phyloP scores from a whole-genome alignment of 2,329 filamentous ascomycete species.

The Monosporascus sp. region DNA sequence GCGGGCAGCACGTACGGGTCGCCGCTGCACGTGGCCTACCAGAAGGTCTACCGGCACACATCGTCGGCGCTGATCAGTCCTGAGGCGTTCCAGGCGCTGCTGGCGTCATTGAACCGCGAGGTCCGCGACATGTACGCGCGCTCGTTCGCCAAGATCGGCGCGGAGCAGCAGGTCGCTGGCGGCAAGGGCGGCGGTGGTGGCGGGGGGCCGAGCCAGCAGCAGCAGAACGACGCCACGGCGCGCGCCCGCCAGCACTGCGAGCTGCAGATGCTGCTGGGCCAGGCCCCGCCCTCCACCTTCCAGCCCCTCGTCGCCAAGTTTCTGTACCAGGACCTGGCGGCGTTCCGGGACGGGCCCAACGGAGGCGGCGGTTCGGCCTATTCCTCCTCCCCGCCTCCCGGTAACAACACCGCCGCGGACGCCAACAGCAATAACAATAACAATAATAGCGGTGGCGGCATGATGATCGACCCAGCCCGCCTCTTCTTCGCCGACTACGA shows the following conservation, averaged over 20 bases:
- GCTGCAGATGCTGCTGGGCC: slow-evolving; percentile 45
- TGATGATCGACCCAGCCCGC: slow-evolving; percentile 56
- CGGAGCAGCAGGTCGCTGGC: slow-evolving; percentile 30
- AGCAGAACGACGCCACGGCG: slow-evolving; percentile 35
- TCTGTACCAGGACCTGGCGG: slow-evolving; percentile 53
- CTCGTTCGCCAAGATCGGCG: slow-evolving; percentile 38
- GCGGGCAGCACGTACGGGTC: slow-evolving; percentile 7
- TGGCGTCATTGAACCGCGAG: slow-evolving; percentile 43
- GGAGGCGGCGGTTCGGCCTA: background rate
- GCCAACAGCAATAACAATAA: background rate
- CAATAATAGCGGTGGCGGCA: background rate
- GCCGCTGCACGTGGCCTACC: slow-evolving; percentile 52
- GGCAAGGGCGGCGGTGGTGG: background rate
- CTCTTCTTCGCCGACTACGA: slow-evolving; percentile 70
- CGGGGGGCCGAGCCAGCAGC: slow-evolving; percentile 31
- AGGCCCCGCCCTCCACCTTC: slow-evolving; percentile 41
- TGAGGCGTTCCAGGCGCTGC: slow-evolving; percentile 56
- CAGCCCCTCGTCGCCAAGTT: slow-evolving; percentile 57
- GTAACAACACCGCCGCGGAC: background rate
- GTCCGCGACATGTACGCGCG: slow-evolving; percentile 46
- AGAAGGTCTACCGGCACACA: slow-evolving; percentile 46
- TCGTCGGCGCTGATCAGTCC: slow-evolving; percentile 51
- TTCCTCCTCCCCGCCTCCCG: background rate
- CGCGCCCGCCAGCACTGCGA: slow-evolving; percentile 44
- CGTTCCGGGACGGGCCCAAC: slow-evolving; percentile 38